Evolutionary conservation across 2,329 filamentous ascomycete species (phyloP), one percentile per base, ranked within the genome.

Genomic region (Aulographum hederae): DNA sequence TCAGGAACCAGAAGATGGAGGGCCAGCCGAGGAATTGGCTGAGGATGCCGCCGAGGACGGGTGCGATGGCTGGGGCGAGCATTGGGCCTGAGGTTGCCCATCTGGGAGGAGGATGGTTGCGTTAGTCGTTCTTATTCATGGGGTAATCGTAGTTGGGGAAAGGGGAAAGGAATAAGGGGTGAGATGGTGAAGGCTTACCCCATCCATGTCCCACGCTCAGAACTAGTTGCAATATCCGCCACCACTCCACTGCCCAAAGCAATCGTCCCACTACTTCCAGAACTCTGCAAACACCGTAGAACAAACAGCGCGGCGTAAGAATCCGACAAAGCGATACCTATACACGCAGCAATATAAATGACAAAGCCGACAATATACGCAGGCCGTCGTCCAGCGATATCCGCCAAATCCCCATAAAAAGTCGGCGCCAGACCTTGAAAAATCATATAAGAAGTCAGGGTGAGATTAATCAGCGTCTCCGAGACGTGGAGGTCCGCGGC

Each of bases 401-500:
- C 39, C 6, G 36, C 35, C 11, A 41, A 21, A 17, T 37, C 36
- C 10, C 36, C 39, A 15, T 40, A 23, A 26, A 41, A 27, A 8
- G 38, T 38, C 12, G 39, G 39, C 4, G 39, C 38, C 11, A 41
- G 25, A 4, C 38, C 39, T 32, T 41, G 39, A 17, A 41, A 33
- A 17, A 66, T 50, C 21, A 64, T 57, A 38, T 67, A 68, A 2
- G 53, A 46, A 0, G 58, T 61, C 6, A 62, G 51, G 4, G 56
- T 60, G 8, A 61, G 41, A 30, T 49, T 53, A 12, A 61, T 44
- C 13, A 42, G 28, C 5, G 36, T 25, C 12, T 31, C 36, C 12
- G 37, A 41, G 5, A 39, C 38, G 28, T 39, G 32, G 5, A 47
- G 35, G 25, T 47, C 44, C 3, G 33, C 15, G 11, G 55, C 46